Evolutionary conservation across 768 basidiomycete genomes (phyloP).

Genomic region (Leucocoprinus sp.): DNA sequence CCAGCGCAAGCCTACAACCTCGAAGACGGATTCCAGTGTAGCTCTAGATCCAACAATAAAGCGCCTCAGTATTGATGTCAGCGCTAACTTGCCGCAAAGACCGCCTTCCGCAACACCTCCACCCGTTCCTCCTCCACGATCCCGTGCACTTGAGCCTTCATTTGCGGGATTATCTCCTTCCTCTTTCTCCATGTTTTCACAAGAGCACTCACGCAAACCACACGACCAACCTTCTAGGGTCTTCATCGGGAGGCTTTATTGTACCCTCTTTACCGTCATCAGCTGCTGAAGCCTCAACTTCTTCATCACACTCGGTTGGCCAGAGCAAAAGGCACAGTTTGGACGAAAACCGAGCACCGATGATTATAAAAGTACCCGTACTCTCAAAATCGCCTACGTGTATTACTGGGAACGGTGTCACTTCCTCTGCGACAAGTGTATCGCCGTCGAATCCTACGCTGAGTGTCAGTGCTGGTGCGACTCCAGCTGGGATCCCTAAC

Average conservation of each 20-base stretch:
- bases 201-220: background rate
- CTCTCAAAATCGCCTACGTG: background rate
- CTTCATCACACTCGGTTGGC: no score
- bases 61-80: background rate
- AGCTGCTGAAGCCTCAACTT: background rate
- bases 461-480: background rate
- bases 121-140: background rate
- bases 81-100: no score
- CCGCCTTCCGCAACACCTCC: slow-evolving; percentile 3
- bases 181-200: no score
- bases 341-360: background rate
- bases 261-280: background rate
- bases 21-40: no score
- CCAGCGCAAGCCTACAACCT: no score
- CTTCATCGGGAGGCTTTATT: background rate
- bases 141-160: background rate
- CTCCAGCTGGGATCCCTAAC: no score
- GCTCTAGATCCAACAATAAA: background rate
- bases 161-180: background rate
- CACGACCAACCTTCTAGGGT: no score
- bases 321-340: background rate
- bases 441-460: background rate
- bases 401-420: background rate
- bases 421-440: background rate
- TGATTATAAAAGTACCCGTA: background rate